Evolutionary conservation across 129 eudicot species (phyloP).

Genomic region (Chrysanthemum lavandulifolium): DNA sequence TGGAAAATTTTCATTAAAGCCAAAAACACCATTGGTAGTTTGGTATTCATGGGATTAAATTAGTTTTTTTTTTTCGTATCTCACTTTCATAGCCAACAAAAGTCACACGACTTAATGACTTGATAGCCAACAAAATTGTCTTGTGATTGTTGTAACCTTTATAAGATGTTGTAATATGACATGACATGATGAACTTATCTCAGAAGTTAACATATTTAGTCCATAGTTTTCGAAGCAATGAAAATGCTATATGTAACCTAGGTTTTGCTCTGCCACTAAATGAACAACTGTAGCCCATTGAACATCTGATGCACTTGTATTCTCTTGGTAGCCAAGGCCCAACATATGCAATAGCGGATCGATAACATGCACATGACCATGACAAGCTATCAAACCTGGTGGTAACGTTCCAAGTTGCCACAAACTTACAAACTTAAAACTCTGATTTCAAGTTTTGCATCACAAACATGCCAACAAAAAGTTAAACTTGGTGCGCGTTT

Average conservation of each 20-base stretch:
- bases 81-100: slow-evolving; percentile 22
- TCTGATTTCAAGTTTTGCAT: slow-evolving; percentile 89
- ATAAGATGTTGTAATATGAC: slow-evolving; percentile 62
- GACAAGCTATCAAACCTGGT: slow-evolving; percentile 91
- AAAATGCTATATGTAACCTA: too few relatives aligned
- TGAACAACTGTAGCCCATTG: too few relatives aligned
- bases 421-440: slow-evolving; percentile 45
- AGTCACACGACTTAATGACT: too few relatives aligned
- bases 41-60: slow-evolving; percentile 33
- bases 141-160: not conserved
- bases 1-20: too few relatives aligned
- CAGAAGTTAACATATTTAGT: too few relatives aligned
- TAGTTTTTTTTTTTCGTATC: slow-evolving; percentile 38
- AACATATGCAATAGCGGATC: too few relatives aligned
- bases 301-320: too few relatives aligned
- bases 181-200: slow-evolving; percentile 75
- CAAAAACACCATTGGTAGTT: slow-evolving; percentile 25
- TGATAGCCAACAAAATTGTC: not conserved
- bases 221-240: too few relatives aligned
- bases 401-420: slow-evolving; percentile 97
- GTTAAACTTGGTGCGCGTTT: slow-evolving; percentile 17
- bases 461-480: slow-evolving; percentile 4
- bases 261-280: too few relatives aligned
- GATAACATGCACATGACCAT: slow-evolving; percentile 69
- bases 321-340: too few relatives aligned